Conservation (phyloP, 306 rosid genomes). For the Geum urbanum region DNA sequence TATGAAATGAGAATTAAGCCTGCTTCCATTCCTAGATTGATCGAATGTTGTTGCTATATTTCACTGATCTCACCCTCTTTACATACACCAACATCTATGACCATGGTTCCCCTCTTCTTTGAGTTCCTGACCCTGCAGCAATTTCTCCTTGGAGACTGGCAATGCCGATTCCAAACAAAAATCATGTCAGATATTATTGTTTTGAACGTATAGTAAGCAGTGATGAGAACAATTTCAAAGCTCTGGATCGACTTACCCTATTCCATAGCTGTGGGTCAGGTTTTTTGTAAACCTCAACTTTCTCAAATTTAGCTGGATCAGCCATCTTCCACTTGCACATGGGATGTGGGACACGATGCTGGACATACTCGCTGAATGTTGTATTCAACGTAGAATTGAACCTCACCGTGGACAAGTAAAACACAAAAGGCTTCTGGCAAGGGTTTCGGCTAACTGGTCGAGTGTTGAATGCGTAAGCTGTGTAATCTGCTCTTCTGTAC, state of each 20-base stretch:
- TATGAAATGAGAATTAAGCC: conserved; percentile 12
- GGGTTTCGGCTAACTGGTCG: conserved; percentile 85
- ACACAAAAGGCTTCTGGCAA: conserved; percentile 88
- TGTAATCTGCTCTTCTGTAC: conserved; percentile 89
- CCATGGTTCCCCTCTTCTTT: conserved; percentile 51
- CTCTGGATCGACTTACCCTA: conserved; percentile 51
- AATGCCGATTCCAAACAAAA: conserved; percentile 7
- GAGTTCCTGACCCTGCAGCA: conserved; percentile 77
- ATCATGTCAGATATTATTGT: neutral
- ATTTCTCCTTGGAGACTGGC: conserved; percentile 87
- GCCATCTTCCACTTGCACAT: conserved; percentile 77
- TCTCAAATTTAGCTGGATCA: conserved; percentile 53
- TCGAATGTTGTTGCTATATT: conserved; percentile 20
- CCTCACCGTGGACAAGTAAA: conserved; percentile 56
- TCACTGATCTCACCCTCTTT: conserved; percentile 67
- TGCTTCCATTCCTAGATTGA: conserved; percentile 18
- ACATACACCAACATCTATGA: conserved; percentile 73
- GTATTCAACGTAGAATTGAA: conserved; percentile 37
- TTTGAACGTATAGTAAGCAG: neutral
- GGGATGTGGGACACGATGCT: conserved; percentile 60
- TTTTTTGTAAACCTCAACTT: conserved; percentile 56
- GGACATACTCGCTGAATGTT: conserved; percentile 51
- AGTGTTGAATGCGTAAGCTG: conserved; percentile 93
- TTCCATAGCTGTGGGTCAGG: conserved; percentile 82
- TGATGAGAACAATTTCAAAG: neutral